A percentile compares a stretch with the other conserved stretches of the same genome.
These are phyloP conservation scores for Tulasnella sp. DNA, from an alignment of 768 basidiomycete genomes.

Conservation along the genomic window DNA sequence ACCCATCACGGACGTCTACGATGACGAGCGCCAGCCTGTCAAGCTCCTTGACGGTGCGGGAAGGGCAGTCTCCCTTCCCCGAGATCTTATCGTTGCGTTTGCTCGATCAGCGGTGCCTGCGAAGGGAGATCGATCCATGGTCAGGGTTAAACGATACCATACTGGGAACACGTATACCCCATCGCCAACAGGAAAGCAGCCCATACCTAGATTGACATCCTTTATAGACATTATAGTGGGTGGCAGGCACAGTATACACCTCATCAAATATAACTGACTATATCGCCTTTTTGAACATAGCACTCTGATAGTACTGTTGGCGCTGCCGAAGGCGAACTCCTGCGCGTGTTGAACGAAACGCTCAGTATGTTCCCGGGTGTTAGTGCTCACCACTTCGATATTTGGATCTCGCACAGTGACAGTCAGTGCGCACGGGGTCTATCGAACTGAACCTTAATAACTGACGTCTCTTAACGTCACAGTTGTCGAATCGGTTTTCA, in stretches of 20 bases:
- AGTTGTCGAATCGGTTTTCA: constrained; percentile 61
- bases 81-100: constrained; percentile 63
- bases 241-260: background rate
- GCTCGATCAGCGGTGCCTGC: constrained; percentile 71
- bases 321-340: constrained; percentile 64
- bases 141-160: constrained; percentile 61
- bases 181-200: constrained; percentile 14
- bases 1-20: constrained; percentile 41
- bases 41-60: constrained; percentile 68
- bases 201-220: constrained; percentile 7
- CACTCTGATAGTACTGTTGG: constrained; percentile 8
- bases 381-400: constrained; percentile 53
- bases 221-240: constrained; percentile 10
- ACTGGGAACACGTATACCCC: constrained; percentile 62
- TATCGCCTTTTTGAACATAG: constrained; percentile 4
- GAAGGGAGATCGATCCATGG: constrained; percentile 41
- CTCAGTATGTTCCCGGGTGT: constrained; percentile 60
- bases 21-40: constrained; percentile 49
- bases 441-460: background rate
- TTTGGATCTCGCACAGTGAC: constrained; percentile 67
- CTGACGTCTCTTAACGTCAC: constrained; percentile 6
- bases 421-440: constrained; percentile 35
- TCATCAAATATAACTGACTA: background rate
- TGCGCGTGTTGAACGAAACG: constrained; percentile 55
- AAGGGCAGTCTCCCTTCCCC: constrained; percentile 67